Evolutionary conservation across 192 early-diverging fungal species (phyloP).

Genomic region (Gigaspora rosea): DNA sequence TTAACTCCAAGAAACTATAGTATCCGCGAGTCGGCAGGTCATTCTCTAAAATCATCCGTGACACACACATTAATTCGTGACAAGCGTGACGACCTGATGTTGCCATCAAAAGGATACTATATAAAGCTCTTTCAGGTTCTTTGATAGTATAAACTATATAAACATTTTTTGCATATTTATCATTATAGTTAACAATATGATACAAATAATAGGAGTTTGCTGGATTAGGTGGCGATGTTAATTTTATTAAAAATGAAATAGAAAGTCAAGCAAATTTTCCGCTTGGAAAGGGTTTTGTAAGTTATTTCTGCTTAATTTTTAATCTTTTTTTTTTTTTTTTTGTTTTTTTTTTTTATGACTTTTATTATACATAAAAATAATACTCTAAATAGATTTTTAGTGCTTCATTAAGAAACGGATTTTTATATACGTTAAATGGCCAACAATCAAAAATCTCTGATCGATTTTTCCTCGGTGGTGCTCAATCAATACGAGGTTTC

Average conservation of each 20-base stretch:
- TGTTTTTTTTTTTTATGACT: not conserved
- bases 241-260: slow-evolving; percentile 68
- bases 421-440: slow-evolving; percentile 62
- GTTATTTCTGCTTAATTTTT: slow-evolving; percentile 20
- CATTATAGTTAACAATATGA: not conserved
- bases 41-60: slow-evolving; percentile 82
- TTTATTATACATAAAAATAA: not conserved
- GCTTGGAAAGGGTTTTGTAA: slow-evolving; percentile 61
- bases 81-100: slow-evolving; percentile 70
- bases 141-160: not conserved
- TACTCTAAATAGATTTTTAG: slow-evolving; percentile 40
- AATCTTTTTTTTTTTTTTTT: not conserved
- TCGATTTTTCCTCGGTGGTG: slow-evolving; percentile 88
- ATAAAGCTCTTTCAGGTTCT: slow-evolving; percentile 40
- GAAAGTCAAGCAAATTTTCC: slow-evolving; percentile 65
- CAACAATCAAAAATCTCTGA: slow-evolving; percentile 72
- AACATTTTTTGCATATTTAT: not conserved
- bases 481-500: slow-evolving; percentile 86
- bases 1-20: slow-evolving; percentile 39
- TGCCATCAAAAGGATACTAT: slow-evolving; percentile 76
- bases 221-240: slow-evolving; percentile 82
- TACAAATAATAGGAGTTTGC: slow-evolving; percentile 60
- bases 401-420: slow-evolving; percentile 55
- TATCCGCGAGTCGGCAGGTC: slow-evolving; percentile 78
- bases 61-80: slow-evolving; percentile 70